These are phyloP conservation scores for Gamsiella multidivaricata DNA, from an alignment of 192 early-diverging fungal species.

Conservation along the genomic window DNA sequence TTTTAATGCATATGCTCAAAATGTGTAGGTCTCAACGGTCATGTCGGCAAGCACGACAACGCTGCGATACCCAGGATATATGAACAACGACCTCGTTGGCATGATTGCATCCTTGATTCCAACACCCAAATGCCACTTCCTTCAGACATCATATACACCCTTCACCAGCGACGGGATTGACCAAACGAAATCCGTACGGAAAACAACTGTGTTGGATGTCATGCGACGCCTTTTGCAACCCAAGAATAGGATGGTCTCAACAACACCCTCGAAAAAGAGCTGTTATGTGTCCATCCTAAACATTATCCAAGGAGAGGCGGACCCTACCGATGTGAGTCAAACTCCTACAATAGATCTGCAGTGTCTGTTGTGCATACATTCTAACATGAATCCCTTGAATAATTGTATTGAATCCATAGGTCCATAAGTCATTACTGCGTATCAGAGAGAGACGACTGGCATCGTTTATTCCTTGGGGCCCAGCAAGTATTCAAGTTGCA, in stretches of 20 bases:
- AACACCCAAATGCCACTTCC: slow-evolving; percentile 96
- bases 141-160: slow-evolving; percentile 96
- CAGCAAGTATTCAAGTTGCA: slow-evolving; percentile 98
- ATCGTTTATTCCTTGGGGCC: slow-evolving; percentile 99
- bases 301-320: slow-evolving; percentile 99
- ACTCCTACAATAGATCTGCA: neutral
- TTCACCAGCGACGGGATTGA: slow-evolving; percentile 95
- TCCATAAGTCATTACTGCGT: slow-evolving; percentile 96
- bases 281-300: slow-evolving; percentile 99
- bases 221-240: slow-evolving; percentile 96
- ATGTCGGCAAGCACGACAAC: slow-evolving; percentile 97
- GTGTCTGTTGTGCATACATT: neutral
- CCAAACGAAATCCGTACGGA: slow-evolving; percentile 90
- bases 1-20: neutral
- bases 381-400: neutral
- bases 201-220: slow-evolving; percentile 97
- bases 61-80: slow-evolving; percentile 97
- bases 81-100: slow-evolving; percentile 99
- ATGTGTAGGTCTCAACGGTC: slow-evolving; percentile 91
- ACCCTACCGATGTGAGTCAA: slow-evolving; percentile 91
- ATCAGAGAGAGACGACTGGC: slow-evolving; percentile 94
- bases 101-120: slow-evolving; percentile 96
- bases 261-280: slow-evolving; percentile 86
- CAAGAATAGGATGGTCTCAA: slow-evolving; percentile 98
- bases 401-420: slow-evolving; percentile 58